These are phyloP conservation scores for Neonectria hederae DNA, from an alignment of 2,329 filamentous ascomycete species.

Conservation along the genomic window DNA sequence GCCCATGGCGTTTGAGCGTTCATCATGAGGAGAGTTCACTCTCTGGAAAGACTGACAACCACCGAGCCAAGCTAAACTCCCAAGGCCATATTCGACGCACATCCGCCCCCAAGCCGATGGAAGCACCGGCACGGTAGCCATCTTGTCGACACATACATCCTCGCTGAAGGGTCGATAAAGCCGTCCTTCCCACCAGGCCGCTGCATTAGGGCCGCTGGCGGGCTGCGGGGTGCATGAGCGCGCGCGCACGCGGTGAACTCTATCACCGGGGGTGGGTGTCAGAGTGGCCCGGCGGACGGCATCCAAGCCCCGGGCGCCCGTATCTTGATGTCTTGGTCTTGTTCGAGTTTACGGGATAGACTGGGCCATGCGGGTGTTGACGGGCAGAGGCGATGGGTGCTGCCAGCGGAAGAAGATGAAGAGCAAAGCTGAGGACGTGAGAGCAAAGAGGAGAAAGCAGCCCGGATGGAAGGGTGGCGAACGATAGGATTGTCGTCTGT, in stretches of 20 bases:
- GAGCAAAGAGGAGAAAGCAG: neutral
- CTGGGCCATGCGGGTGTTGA: neutral
- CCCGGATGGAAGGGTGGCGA: neutral
- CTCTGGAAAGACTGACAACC: neutral
- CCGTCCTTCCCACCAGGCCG: constrained; percentile 9
- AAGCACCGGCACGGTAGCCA: neutral
- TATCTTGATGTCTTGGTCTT: neutral
- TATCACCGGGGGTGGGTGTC: constrained; percentile 25
- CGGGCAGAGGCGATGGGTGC: neutral
- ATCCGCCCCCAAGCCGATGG: neutral
- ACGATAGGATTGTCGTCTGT: constrained; percentile 1
- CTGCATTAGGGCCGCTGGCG: constrained; percentile 30
- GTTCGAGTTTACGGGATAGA: neutral
- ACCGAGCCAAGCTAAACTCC: neutral
- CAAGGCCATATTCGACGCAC: neutral
- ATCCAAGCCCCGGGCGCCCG: neutral
- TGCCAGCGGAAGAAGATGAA: neutral
- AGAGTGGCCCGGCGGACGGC: neutral
- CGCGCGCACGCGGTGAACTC: constrained; percentile 31
- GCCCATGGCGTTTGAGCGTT: neutral
- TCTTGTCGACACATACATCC: neutral
- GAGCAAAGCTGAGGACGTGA: neutral
- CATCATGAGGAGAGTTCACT: constrained; percentile 3
- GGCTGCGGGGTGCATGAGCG: constrained; percentile 33
- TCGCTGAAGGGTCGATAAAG: neutral